Percentiles rank a stretch among this genome's conserved stretches.
Conservation (phyloP, 805 yeast genomes). For the Lipomyces mesembrius region DNA sequence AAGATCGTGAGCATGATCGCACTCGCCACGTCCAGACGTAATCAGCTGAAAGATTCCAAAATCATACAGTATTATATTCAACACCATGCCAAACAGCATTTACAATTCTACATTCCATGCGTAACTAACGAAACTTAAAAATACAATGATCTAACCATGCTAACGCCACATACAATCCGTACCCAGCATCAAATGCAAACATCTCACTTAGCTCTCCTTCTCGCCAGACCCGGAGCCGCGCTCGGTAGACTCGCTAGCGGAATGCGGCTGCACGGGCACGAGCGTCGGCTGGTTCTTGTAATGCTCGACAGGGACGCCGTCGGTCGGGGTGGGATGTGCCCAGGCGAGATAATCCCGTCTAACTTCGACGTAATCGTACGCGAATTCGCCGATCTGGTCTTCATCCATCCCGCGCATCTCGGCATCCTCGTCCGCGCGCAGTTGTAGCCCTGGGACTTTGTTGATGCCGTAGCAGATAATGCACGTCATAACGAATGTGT, state of each 20-base stretch:
- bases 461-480: conserved; percentile 74
- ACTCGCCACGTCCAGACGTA: too few relatives aligned
- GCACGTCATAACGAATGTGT: conserved; percentile 75
- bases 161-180: background rate
- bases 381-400: conserved; percentile 97
- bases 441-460: conserved; percentile 76
- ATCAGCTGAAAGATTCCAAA: too few relatives aligned
- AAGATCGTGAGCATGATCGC: too few relatives aligned
- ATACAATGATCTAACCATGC: background rate
- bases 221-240: background rate
- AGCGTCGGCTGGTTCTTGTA: conserved; percentile 52
- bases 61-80: background rate
- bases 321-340: conserved; percentile 45
- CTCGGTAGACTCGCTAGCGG: background rate
- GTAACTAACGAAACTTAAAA: background rate
- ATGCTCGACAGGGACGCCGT: conserved; percentile 47
- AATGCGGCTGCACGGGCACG: background rate
- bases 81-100: background rate
- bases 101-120: background rate
- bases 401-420: conserved; percentile 93
- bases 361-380: conserved; percentile 97
- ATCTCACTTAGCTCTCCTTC: background rate
- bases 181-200: background rate
- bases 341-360: conserved; percentile 74
- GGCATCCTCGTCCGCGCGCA: conserved; percentile 81